These are phyloP conservation scores for Lepidium aucheri DNA, from an alignment of 345 rosid species.

Conservation along the genomic window DNA sequence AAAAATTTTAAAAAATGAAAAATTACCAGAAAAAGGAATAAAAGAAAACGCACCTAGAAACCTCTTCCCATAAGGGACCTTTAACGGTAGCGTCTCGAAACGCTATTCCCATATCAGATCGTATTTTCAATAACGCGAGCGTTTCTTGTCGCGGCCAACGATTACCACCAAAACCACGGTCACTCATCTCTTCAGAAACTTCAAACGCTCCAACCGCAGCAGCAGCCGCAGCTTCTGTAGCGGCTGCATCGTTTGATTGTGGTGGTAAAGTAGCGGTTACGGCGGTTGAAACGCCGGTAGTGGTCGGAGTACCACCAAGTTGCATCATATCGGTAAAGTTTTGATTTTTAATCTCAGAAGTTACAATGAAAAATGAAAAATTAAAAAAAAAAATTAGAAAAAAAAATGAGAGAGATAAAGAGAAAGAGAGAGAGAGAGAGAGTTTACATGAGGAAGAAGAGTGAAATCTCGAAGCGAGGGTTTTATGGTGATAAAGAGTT, in stretches of 20 bases:
- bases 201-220: conserved; percentile 28
- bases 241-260: conserved; percentile 13
- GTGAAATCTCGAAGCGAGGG: conserved; percentile 44
- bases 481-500: conserved; percentile 40
- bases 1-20: background rate
- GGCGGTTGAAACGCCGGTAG: background rate
- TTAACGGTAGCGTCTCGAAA: conserved; percentile 62
- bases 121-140: conserved; percentile 60
- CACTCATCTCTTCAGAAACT: conserved; percentile 29
- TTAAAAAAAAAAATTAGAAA: background rate
- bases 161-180: conserved; percentile 41
- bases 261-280: background rate
- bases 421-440: too few relatives aligned
- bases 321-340: conserved; percentile 16
- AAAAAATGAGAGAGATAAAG: background rate
- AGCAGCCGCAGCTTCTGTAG: conserved; percentile 22
- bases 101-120: conserved; percentile 76
- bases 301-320: conserved; percentile 14
- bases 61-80: conserved; percentile 85
- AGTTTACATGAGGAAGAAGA: conserved; percentile 32
- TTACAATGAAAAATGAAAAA: conserved; percentile 7
- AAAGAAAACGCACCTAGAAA: conserved; percentile 56
- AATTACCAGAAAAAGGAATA: background rate
- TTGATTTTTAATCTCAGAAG: conserved; percentile 19
- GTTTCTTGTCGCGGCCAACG: conserved; percentile 89